phyloP scores from a whole-genome alignment of 208 protist species.

The Plasmodiophora brassicae region DNA sequence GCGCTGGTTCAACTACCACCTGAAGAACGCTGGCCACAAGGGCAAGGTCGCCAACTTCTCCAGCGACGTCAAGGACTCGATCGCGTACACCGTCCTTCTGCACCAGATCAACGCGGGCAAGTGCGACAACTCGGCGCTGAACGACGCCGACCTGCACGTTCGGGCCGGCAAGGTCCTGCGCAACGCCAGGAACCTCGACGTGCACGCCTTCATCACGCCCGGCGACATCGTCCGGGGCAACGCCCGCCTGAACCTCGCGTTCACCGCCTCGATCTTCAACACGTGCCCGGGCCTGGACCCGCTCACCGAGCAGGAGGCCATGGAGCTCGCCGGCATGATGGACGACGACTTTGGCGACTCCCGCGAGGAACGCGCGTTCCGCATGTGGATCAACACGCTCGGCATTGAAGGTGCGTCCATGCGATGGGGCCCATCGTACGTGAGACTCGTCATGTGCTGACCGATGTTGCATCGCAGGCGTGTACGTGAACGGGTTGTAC shows the following conservation, averaged over 20 bases:
- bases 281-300: conserved; percentile 52
- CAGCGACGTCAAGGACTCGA: conserved; percentile 51
- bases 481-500: conserved; percentile 43
- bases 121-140: conserved; percentile 48
- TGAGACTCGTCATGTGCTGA: too few species aligned
- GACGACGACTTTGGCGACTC: conserved; percentile 44
- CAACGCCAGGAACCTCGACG: conserved; percentile 50
- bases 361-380: conserved; percentile 54
- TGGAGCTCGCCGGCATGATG: conserved; percentile 12
- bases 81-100: conserved; percentile 49
- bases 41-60: conserved; percentile 56
- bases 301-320: conserved; percentile 42
- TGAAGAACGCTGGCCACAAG: conserved; percentile 49
- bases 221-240: conserved; percentile 47
- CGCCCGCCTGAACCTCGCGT: conserved; percentile 53
- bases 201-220: conserved; percentile 50
- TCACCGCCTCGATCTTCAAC: conserved; percentile 60
- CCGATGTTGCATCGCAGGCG: too few species aligned
- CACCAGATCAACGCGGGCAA: conserved; percentile 52
- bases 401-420: too few species aligned
- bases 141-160: conserved; percentile 31
- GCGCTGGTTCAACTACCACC: conserved; percentile 64
- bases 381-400: conserved; percentile 60
- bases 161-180: conserved; percentile 49
- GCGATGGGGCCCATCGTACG: too few species aligned